A percentile compares a stretch with the other conserved stretches of the same genome.
These are phyloP conservation scores for Suaeda aralocaspica DNA, from an alignment of 148 eudicot genomes.

Conservation along the genomic window DNA sequence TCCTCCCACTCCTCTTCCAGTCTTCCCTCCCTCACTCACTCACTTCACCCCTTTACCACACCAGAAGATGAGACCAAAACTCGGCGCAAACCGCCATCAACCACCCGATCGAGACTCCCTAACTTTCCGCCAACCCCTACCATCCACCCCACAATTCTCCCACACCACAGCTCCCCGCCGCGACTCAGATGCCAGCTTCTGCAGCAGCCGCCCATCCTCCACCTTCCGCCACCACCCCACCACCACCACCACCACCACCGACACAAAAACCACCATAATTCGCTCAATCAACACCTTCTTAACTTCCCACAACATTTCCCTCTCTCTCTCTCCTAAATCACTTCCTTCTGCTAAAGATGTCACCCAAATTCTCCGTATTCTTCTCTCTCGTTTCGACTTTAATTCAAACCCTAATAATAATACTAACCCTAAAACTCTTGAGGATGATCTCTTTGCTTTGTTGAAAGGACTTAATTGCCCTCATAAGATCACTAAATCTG, in stretches of 20 bases:
- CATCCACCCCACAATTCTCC: constrained; percentile 18
- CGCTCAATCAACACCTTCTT: constrained; percentile 64
- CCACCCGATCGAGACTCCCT: not conserved
- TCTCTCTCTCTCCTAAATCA: constrained; percentile 43
- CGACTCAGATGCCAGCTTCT: constrained; percentile 77
- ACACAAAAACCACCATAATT: constrained; percentile 51
- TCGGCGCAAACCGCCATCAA: not conserved
- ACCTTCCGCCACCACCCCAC: constrained; percentile 25
- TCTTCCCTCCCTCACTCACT: too few relatives aligned
- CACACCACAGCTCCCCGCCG: constrained; percentile 17
- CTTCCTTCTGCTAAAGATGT: constrained; percentile 71
- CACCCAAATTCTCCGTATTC: constrained; percentile 47
- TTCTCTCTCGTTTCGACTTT: constrained; percentile 44
- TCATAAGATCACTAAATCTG: constrained; percentile 63
- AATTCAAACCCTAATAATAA: not conserved
- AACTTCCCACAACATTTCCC: constrained; percentile 33
- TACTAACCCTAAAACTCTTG: constrained; percentile 30
- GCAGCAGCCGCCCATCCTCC: constrained; percentile 63
- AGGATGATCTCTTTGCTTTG: constrained; percentile 48
- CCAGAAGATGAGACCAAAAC: not conserved
- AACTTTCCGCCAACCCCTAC: constrained; percentile 15
- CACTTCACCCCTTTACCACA: not conserved
- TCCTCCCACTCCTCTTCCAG: too few relatives aligned
- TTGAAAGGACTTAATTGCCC: constrained; percentile 65
- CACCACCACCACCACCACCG: constrained; percentile 36